Conservation (phyloP, 2,329 filamentous ascomycete species). For the Aspergillus sp. region DNA sequence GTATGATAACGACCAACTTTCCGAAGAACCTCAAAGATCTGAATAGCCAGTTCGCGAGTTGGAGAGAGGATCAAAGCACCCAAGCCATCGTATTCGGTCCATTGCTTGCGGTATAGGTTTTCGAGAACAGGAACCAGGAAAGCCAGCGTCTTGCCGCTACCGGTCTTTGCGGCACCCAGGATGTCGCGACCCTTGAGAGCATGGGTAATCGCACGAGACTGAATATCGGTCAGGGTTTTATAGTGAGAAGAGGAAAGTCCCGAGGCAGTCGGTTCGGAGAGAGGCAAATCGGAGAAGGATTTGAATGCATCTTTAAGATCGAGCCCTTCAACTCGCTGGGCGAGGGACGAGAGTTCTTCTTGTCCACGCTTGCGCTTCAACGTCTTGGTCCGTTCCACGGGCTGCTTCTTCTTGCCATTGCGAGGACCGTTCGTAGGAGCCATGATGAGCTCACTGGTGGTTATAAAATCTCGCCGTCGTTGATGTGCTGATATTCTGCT, state of each 20-base stretch:
- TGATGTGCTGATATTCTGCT: neutral
- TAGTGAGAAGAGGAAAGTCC: slow-evolving; percentile 86
- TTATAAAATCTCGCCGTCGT: neutral
- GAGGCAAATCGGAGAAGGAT: slow-evolving; percentile 76
- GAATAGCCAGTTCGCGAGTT: slow-evolving; percentile 89
- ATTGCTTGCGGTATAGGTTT: slow-evolving; percentile 82
- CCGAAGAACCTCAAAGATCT: slow-evolving; percentile 90
- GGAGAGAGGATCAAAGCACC: slow-evolving; percentile 91
- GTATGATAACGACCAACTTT: slow-evolving; percentile 85
- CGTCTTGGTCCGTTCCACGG: slow-evolving; percentile 21
- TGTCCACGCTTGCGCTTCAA: slow-evolving; percentile 45
- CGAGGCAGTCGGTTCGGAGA: slow-evolving; percentile 72
- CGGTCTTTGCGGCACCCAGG: slow-evolving; percentile 90
- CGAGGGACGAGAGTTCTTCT: slow-evolving; percentile 38
- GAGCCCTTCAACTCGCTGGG: slow-evolving; percentile 40
- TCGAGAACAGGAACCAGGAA: slow-evolving; percentile 91
- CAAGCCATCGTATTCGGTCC: slow-evolving; percentile 85
- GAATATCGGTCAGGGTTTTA: slow-evolving; percentile 85
- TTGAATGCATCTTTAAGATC: slow-evolving; percentile 49
- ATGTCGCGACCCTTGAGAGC: slow-evolving; percentile 84
- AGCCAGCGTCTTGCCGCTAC: slow-evolving; percentile 89
- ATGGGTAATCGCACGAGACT: slow-evolving; percentile 80
- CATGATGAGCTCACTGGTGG: slow-evolving; percentile 21
- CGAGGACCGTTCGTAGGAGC: slow-evolving; percentile 23
- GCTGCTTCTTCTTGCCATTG: slow-evolving; percentile 24